Base-by-base conservation (phyloP, 2,329 filamentous ascomycete genomes). In the Aspergillus chevalieri region DNA sequence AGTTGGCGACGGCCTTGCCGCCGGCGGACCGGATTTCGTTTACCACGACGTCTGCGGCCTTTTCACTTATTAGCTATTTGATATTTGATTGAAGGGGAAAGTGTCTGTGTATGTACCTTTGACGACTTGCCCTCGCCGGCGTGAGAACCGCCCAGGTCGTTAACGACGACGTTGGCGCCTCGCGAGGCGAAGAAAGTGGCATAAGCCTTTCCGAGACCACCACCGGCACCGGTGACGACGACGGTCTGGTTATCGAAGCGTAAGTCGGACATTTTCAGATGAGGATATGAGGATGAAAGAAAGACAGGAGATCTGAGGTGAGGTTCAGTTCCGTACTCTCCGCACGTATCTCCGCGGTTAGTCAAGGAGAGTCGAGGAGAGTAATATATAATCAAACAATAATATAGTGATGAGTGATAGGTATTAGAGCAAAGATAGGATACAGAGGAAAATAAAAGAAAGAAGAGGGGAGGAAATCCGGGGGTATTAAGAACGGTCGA, bases 1-100 rank as follows among this genome's bases (percentile, higher is more conserved):
- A 97, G 81, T 96, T 97, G 72, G 92, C 90, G 45, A 95, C 91
- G 52, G 93, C 93, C 73, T 95, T 94, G 71, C 93, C 93, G 70
- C 93, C 93, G 47, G 85, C 86, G 66, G 84, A 80, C 73, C 86
- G 90, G 59, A 77, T 76, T 60, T 77, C 71, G 4, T 74, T 63
- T 44, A 77, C 74, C 12, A 77, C 74, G 30, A 72, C 61, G 63
- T 77, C 74, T 44, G 74, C 74, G 50, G 74, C 95, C 92, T 69
- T 28, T 28, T 28, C 17, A 17, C 17, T 17, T 17, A 17, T 17
- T 17, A 17, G 17, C 17, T 17, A 17, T 17, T 17, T 17, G 17
- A 17, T 17, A 17, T 17, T 17, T 17, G 17, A 17, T 17, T 17
- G 17, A 17, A 17, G 17, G 17, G 17, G 17, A 17, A 17, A 2